These are phyloP conservation scores for Stygiomarasmius scandens DNA, from an alignment of 1,284 basidiomycete genomes.

Conservation along the genomic window DNA sequence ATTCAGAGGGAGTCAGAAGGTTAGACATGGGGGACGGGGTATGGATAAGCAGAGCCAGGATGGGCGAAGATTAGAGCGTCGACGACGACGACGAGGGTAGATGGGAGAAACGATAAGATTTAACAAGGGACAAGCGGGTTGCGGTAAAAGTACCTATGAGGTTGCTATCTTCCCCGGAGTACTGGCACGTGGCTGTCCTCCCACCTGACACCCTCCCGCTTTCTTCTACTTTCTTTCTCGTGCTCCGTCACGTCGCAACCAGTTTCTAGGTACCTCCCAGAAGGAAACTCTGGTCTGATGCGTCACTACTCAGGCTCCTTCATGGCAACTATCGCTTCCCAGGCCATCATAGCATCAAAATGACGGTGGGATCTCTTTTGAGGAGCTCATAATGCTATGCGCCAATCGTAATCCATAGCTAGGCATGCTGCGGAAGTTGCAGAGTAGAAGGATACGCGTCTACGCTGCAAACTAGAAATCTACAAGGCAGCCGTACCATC, in stretches of 20 bases:
- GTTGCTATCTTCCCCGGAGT: neutral
- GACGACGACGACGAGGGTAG: constrained; percentile 6
- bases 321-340: constrained; percentile 1
- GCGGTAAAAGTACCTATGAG: neutral
- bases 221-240: neutral
- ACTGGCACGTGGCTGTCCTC: neutral
- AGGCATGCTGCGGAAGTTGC: neutral
- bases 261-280: constrained; percentile 6
- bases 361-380: neutral
- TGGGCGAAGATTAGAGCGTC: constrained; percentile 12
- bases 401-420: neutral
- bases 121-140: constrained; percentile 4
- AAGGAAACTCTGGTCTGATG: constrained; percentile 8
- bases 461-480: no score
- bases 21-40: constrained; percentile 31
- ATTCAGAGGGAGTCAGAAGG: constrained; percentile 38
- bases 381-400: neutral
- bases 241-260: neutral
- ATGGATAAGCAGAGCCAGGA: constrained; percentile 22
- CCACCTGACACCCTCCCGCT: neutral
- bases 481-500: no score
- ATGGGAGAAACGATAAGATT: neutral
- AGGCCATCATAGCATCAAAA: neutral
- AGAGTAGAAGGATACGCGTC: no score
- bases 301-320: neutral